Evolutionary conservation across 2,329 filamentous ascomycete genomes (phyloP).

Genomic region (Cladosporium sp.): DNA sequence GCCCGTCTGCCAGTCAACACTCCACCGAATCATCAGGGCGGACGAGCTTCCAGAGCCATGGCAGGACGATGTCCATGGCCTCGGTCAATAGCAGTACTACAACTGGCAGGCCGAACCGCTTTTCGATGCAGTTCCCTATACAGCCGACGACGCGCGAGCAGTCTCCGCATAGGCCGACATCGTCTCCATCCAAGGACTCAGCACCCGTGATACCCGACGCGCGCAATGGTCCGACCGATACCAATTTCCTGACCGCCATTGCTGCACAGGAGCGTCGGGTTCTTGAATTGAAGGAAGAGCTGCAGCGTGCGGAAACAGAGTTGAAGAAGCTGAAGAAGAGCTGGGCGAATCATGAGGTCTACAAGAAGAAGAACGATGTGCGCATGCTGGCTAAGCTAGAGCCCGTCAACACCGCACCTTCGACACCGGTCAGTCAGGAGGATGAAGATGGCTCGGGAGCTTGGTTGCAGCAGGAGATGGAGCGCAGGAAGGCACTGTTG

Average conservation of each 20-base stretch:
- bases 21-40: slow-evolving; percentile 19
- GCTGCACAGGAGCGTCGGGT: slow-evolving; percentile 90
- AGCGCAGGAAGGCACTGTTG: slow-evolving; percentile 70
- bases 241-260: slow-evolving; percentile 78
- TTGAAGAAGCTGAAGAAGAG: slow-evolving; percentile 76
- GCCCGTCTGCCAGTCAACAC: slow-evolving; percentile 19
- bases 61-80: slow-evolving; percentile 30
- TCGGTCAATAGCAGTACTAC: slow-evolving; percentile 19
- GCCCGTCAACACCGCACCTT: slow-evolving; percentile 47
- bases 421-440: slow-evolving; percentile 40
- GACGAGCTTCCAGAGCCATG: slow-evolving; percentile 32
- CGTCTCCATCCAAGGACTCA: slow-evolving; percentile 35
- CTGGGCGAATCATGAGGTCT: slow-evolving; percentile 75
- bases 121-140: slow-evolving; percentile 52
- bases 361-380: slow-evolving; percentile 71
- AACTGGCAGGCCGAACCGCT: slow-evolving; percentile 40
- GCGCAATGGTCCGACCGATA: slow-evolving; percentile 35
- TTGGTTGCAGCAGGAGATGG: slow-evolving; percentile 62
- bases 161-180: slow-evolving; percentile 35
- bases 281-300: slow-evolving; percentile 85
- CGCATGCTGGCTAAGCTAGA: slow-evolving; percentile 61
- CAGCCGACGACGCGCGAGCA: slow-evolving; percentile 37
- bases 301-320: slow-evolving; percentile 78
- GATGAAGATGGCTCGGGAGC: slow-evolving; percentile 47
- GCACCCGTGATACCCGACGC: slow-evolving; percentile 33